Percentiles rank a stretch among this genome's conserved stretches.
Evolutionary conservation across 2,329 filamentous ascomycete species (phyloP).

Genomic region (Aspergillus persii): DNA sequence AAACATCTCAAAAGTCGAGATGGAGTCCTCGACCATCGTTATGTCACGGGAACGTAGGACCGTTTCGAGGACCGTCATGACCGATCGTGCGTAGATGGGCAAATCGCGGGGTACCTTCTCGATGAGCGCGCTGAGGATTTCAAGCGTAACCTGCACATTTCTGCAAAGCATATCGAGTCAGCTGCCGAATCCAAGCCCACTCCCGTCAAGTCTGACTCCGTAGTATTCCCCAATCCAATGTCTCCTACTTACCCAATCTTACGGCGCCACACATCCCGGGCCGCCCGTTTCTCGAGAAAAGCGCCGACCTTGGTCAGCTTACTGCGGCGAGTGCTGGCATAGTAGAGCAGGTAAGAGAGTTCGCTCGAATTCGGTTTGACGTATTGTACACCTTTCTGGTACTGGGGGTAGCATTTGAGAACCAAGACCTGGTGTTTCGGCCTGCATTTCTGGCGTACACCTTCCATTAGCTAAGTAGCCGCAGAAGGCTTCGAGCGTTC

Average conservation of each 20-base stretch:
- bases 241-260: constrained; percentile 71
- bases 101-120: constrained; percentile 91
- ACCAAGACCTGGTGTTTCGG: constrained; percentile 97
- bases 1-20: constrained; percentile 82
- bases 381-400: constrained; percentile 85
- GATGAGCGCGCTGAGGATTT: constrained; percentile 86
- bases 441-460: constrained; percentile 63
- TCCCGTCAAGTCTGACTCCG: background rate
- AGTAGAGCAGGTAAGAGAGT: constrained; percentile 94
- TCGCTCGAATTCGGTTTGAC: constrained; percentile 96
- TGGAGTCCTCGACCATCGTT: constrained; percentile 86
- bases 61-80: constrained; percentile 79
- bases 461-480: constrained; percentile 46
- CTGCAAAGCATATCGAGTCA: constrained; percentile 44
- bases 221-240: background rate
- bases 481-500: constrained; percentile 2
- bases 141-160: constrained; percentile 90
- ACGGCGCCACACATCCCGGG: constrained; percentile 83
- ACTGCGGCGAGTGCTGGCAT: constrained; percentile 87
- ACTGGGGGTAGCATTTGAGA: constrained; percentile 92
- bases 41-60: constrained; percentile 85
- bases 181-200: background rate
- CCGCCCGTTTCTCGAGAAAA: constrained; percentile 92
- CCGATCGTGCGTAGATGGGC: constrained; percentile 79
- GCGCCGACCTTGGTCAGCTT: constrained; percentile 95